phyloP scores from a whole-genome alignment of 1,284 basidiomycete genomes.

The Mycosarcoma mackinlayi region DNA sequence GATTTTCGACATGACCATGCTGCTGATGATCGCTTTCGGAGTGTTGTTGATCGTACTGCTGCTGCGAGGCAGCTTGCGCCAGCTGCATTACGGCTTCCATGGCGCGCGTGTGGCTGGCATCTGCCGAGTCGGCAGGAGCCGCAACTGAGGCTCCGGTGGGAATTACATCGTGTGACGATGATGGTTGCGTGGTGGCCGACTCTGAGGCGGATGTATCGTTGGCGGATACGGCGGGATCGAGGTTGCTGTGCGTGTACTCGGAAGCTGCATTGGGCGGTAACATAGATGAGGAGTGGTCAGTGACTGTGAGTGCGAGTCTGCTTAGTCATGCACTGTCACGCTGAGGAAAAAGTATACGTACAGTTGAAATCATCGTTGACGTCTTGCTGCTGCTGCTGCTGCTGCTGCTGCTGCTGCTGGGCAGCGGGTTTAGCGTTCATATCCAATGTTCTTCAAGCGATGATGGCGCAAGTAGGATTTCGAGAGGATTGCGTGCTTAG shows the following conservation, averaged over 20 bases:
- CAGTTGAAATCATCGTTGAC: slow-evolving; percentile 30
- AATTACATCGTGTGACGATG: too few relatives aligned
- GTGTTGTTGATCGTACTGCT: slow-evolving; percentile 40
- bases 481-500: too few relatives aligned
- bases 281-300: slow-evolving; percentile 1
- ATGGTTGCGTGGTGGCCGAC: not conserved
- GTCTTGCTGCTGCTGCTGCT: slow-evolving; percentile 20
- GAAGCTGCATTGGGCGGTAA: slow-evolving; percentile 27
- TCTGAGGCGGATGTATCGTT: slow-evolving; percentile 1
- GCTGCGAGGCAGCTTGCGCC: slow-evolving; percentile 47
- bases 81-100: slow-evolving; percentile 52
- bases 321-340: slow-evolving; percentile 33
- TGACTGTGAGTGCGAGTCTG: not conserved
- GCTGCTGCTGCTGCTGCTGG: slow-evolving; percentile 18
- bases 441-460: too few relatives aligned
- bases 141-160: not conserved
- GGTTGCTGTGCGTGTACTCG: slow-evolving; percentile 41
- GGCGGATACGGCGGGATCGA: slow-evolving; percentile 19
- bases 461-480: too few relatives aligned
- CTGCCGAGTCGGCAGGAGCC: slow-evolving; percentile 1
- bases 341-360: slow-evolving; percentile 9
- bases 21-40: slow-evolving; percentile 16
- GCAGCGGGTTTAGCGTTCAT: slow-evolving; percentile 24
- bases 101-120: slow-evolving; percentile 19
- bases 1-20: slow-evolving; percentile 26